These are phyloP conservation scores for Aureobasidium musti DNA, from an alignment of 2,329 filamentous ascomycete genomes.

Conservation along the genomic window DNA sequence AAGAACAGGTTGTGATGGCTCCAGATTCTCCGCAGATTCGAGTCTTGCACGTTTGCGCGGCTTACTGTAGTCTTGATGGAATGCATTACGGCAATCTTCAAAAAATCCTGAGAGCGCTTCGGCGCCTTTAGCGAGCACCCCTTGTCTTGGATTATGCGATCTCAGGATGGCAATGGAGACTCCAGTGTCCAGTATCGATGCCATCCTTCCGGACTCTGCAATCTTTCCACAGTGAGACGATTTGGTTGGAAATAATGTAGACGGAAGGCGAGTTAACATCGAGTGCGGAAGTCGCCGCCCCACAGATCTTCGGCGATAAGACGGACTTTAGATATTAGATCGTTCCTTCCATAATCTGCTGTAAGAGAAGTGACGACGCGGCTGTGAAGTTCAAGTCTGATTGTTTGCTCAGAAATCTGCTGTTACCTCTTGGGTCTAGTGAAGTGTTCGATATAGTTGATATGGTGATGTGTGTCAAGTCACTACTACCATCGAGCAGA, in stretches of 20 bases:
- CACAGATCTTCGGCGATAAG: constrained; percentile 4
- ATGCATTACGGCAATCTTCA: constrained; percentile 21
- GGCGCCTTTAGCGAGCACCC: neutral
- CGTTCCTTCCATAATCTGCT: neutral
- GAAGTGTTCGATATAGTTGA: no score
- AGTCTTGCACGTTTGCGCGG: constrained; percentile 26
- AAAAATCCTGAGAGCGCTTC: constrained; percentile 17
- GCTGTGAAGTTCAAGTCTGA: no score
- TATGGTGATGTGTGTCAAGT: no score
- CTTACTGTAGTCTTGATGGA: constrained; percentile 2
- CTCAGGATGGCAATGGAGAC: neutral
- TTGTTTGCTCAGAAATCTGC: no score
- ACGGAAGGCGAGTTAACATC: neutral
- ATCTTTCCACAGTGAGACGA: neutral
- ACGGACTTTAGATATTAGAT: neutral
- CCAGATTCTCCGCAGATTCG: neutral
- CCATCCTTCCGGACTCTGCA: neutral
- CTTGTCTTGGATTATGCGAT: neutral
- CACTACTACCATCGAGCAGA: no score
- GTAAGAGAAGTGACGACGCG: neutral
- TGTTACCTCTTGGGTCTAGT: no score
- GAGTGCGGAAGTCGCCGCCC: constrained; percentile 6
- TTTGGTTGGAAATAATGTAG: neutral
- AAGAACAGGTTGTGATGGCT: neutral
- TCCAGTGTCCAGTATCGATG: constrained; percentile 5